Percentiles rank a stretch among this genome's conserved stretches.
Conservation (phyloP, 2,329 filamentous ascomycete species). For the Hymenoscyphus fructigenus region DNA sequence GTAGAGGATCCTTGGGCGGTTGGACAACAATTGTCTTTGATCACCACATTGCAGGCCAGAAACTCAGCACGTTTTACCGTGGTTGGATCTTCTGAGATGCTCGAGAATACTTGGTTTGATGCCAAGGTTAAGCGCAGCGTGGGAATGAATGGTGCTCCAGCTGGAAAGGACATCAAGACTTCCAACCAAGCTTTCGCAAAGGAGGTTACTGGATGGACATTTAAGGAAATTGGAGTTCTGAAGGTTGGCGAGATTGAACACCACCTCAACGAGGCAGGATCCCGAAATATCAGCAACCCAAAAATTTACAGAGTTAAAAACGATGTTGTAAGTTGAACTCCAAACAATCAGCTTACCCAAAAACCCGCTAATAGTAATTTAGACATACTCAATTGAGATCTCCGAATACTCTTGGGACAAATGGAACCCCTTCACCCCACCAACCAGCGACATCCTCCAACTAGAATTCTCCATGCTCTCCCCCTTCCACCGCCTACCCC, state of each 20-base stretch:
- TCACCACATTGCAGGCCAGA: constrained; percentile 85
- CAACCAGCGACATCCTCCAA: constrained; percentile 72
- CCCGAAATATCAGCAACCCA: constrained; percentile 64
- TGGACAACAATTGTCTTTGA: constrained; percentile 77
- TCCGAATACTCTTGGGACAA: constrained; percentile 79
- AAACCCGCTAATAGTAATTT: constrained; percentile 14
- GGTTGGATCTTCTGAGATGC: constrained; percentile 80
- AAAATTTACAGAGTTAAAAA: constrained; percentile 94
- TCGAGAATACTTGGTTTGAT: constrained; percentile 87
- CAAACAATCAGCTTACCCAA: neutral
- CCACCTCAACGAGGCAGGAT: constrained; percentile 58
- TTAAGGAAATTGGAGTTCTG: constrained; percentile 89
- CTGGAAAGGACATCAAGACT: constrained; percentile 56
- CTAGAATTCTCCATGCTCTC: constrained; percentile 99
- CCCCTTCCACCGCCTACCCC: constrained; percentile 85
- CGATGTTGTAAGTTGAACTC: constrained; percentile 72
- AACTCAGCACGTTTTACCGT: constrained; percentile 90
- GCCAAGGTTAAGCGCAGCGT: constrained; percentile 62
- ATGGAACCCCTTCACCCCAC: constrained; percentile 71
- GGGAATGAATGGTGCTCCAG: constrained; percentile 46
- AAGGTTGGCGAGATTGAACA: constrained; percentile 83
- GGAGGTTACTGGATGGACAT: constrained; percentile 88
- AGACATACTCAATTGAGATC: constrained; percentile 62
- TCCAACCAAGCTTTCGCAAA: constrained; percentile 84
- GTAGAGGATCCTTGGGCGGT: constrained; percentile 83